Evolutionary conservation across 306 rosid genomes (phyloP).

Genomic region (Fragaria ananassa): DNA sequence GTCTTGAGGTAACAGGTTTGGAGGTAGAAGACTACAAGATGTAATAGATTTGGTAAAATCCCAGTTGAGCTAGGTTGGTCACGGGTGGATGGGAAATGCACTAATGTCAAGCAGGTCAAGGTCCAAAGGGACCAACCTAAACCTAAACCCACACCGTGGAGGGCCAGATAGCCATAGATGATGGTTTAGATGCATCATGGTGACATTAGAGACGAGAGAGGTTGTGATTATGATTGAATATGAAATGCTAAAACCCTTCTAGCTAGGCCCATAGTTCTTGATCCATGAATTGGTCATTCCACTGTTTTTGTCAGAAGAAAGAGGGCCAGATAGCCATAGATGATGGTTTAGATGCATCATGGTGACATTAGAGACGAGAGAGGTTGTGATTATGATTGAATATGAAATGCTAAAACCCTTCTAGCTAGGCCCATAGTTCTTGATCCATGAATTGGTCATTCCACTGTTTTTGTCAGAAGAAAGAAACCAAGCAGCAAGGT

Average conservation of each 20-base stretch:
- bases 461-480: neutral
- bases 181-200: neutral
- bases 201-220: neutral
- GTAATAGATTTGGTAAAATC: neutral
- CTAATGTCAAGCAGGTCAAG: neutral
- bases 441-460: neutral
- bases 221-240: neutral
- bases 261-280: neutral
- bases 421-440: neutral
- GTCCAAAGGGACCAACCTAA: conserved; percentile 8
- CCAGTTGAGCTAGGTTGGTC: conserved; percentile 11
- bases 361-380: neutral
- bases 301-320: too few species aligned
- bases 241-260: neutral
- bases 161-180: conserved; percentile 1
- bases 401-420: neutral
- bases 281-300: neutral
- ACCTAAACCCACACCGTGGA: neutral
- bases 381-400: neutral
- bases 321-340: conserved; percentile 1
- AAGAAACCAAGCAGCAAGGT: neutral
- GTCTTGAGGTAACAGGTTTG: neutral
- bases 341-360: neutral
- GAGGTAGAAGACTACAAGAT: neutral
- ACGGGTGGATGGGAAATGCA: neutral